A percentile compares a stretch with the other conserved stretches of the same genome.
Evolutionary conservation across 371 early-diverging fungal species (phyloP).

Genomic region (Mortierella sp.): DNA sequence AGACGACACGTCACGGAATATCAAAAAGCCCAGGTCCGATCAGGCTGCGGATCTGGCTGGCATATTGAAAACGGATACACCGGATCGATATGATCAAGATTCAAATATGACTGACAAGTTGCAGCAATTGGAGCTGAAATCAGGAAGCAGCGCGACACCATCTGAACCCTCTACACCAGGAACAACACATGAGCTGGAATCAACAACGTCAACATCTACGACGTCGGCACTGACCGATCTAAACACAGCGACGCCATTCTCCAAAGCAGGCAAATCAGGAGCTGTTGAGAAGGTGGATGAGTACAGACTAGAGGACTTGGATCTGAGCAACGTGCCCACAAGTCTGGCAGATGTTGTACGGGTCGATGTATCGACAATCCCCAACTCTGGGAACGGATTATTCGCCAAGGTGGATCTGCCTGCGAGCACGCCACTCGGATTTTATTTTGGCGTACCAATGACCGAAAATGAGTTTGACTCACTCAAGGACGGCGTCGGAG

Average conservation of each 20-base stretch:
- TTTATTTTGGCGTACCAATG: conserved; percentile 95
- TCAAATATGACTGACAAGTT: conserved; percentile 26
- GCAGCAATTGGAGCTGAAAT: conserved; percentile 31
- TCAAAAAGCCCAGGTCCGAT: conserved; percentile 42
- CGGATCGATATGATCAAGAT: conserved; percentile 9
- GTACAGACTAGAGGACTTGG: conserved; percentile 48
- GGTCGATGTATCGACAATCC: conserved; percentile 70
- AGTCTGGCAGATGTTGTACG: conserved; percentile 70
- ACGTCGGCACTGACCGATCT: background rate
- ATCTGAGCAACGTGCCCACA: conserved; percentile 62
- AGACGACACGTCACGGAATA: conserved; percentile 6
- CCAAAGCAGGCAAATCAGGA: conserved; percentile 4
- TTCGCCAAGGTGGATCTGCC: conserved; percentile 84
- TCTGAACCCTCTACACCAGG: conserved; percentile 26
- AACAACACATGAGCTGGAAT: conserved; percentile 6
- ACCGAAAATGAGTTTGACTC: conserved; percentile 90
- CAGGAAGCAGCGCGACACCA: conserved; percentile 6
- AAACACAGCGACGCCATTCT: background rate
- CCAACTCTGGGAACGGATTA: conserved; percentile 78
- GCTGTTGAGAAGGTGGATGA: conserved; percentile 17
- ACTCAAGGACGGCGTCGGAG: conserved; percentile 81
- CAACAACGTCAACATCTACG: background rate
- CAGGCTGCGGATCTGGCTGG: conserved; percentile 19
- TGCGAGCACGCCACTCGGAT: conserved; percentile 78
- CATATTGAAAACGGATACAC: no score